Base-by-base conservation (phyloP, 1,139 yeast species). In the Blastobotrys buckinghamii region DNA sequence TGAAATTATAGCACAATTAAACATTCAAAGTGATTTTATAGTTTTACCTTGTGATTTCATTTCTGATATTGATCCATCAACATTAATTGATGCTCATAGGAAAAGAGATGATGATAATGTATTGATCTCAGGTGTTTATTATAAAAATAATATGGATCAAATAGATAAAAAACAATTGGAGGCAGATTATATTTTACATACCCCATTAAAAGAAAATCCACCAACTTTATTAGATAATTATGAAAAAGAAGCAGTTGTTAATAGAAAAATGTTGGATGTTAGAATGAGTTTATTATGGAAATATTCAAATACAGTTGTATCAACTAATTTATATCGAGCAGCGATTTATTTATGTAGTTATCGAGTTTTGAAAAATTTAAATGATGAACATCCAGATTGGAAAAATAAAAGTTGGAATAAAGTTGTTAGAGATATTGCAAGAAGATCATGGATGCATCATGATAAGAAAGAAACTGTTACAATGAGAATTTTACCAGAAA, bases 211-310 rank as follows among this genome's bases (percentile, higher is more conserved):
- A 22, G 73, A 71, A 47, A 75, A 77, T 15, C 48, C 48, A 1
- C 71, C 74, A 36, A 74, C 73, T 47, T 70, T 90, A 42, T 72
- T 90, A 56, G 97, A 92, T 63, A 67, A 78, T 24, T 87, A 84
- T 63, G 74, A 84, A 1, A 76, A 77, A 20, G 79, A 77, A 47
- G 81, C 81, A 48, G 84, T 86, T 22, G 79, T 78, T 20, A 75
- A 78, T 55, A 80, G 81, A 53, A 87, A 88, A 66, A 77, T 82
- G 46, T 70, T 92, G 50, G 80, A 81, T 54, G 69, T 92, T 47
- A 78, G 97, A 67, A 83, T 94, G 45, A 94, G 90, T 57, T 75
- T 94, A 81, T 73, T 86, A 42, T 90, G 97, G 97, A 78, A 85
- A 62, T 82, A 82, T 63, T 95, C 97, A 35, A 78, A 79, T 55